Evolutionary conservation across 257 asterid genomes (phyloP).

Genomic region (Haberlea rhodopensis): DNA sequence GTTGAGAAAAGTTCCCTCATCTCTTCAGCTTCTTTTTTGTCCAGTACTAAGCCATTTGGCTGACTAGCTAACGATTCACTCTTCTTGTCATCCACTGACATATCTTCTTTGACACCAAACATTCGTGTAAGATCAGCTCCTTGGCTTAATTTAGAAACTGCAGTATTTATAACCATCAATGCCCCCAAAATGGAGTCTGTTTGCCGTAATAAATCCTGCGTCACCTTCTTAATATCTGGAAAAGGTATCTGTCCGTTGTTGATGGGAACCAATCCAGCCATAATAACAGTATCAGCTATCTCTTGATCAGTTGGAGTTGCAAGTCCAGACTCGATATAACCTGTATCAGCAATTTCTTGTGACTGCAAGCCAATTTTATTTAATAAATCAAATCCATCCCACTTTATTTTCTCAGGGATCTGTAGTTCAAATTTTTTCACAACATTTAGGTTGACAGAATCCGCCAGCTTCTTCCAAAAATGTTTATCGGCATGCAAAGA

Average conservation of each 20-base stretch:
- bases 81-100: constrained; percentile 30
- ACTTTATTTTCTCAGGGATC: constrained; percentile 63
- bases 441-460: constrained; percentile 58
- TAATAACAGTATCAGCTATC: constrained; percentile 30
- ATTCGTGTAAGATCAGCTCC: constrained; percentile 43
- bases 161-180: constrained; percentile 80
- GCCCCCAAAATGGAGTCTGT: constrained; percentile 92
- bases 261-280: constrained; percentile 30
- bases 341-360: constrained; percentile 67
- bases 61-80: constrained; percentile 24
- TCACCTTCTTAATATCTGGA: constrained; percentile 72
- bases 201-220: constrained; percentile 75
- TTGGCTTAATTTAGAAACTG: constrained; percentile 65
- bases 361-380: constrained; percentile 68
- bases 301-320: constrained; percentile 63
- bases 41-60: constrained; percentile 47
- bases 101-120: constrained; percentile 37
- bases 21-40: constrained; percentile 86
- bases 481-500: constrained; percentile 55
- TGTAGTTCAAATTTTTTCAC: constrained; percentile 70
- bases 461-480: constrained; percentile 75
- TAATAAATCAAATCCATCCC: constrained; percentile 76
- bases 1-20: constrained; percentile 89
- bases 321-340: constrained; percentile 81
- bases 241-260: constrained; percentile 41